Percentiles rank a stretch among this genome's conserved stretches.
Evolutionary conservation across 768 basidiomycete species (phyloP).

Genomic region (Leccinum incarnatum): DNA sequence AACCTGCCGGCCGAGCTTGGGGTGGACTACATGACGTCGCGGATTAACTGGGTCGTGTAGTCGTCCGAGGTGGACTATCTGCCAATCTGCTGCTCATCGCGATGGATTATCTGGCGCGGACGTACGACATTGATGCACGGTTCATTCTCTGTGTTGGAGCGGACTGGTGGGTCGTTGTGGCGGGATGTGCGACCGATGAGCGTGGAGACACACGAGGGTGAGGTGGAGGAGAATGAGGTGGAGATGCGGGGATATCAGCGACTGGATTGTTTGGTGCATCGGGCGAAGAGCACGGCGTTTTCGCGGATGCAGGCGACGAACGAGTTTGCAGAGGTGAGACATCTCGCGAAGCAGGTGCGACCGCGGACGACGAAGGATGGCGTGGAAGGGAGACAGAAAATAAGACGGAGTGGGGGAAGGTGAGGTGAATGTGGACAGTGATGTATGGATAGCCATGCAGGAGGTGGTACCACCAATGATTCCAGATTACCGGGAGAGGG

Average conservation of each 20-base stretch:
- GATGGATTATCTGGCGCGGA: conserved; percentile 82
- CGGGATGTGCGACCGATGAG: no score
- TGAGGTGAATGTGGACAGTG: no score
- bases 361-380: no score
- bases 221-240: conserved; percentile 4
- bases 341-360: no score
- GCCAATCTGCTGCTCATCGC: conserved; percentile 87
- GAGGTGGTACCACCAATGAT: no score
- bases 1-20: no score
- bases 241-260: conserved; percentile 44
- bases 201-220: conserved; percentile 2
- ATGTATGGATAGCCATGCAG: no score
- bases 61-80: conserved; percentile 96
- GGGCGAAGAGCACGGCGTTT: conserved; percentile 37
- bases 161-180: conserved; percentile 29
- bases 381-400: no score
- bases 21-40: conserved; percentile 52
- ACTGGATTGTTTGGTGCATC: conserved; percentile 64
- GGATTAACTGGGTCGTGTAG: conserved; percentile 99
- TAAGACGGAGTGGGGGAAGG: no score
- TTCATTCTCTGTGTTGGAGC: conserved; percentile 79
- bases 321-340: conserved; percentile 69
- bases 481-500: no score
- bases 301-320: conserved; percentile 66
- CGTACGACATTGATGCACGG: conserved; percentile 82